Evolutionary conservation across 2,329 filamentous ascomycete species (phyloP).

Genomic region (Ascochyta clinopodiicola): DNA sequence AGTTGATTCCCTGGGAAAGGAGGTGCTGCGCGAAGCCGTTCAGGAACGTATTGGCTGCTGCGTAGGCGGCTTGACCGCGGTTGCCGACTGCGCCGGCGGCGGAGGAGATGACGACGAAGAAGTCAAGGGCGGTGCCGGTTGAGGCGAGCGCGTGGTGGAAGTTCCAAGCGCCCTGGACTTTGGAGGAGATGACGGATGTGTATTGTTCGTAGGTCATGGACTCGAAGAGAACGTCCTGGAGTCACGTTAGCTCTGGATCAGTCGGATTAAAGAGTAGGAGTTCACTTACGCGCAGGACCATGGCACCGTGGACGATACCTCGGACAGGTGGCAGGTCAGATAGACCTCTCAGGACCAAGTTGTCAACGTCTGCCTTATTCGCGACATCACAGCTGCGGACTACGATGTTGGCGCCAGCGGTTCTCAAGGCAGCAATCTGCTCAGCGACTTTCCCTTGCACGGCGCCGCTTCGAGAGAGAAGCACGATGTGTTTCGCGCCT

Average conservation of each 20-base stretch:
- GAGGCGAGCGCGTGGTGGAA: constrained; percentile 15
- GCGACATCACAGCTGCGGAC: constrained; percentile 27
- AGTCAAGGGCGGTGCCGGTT: constrained; percentile 37
- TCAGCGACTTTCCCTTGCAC: constrained; percentile 19
- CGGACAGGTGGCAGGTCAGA: constrained; percentile 22
- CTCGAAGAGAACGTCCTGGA: constrained; percentile 11
- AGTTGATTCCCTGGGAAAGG: constrained; percentile 23
- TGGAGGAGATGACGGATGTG: constrained; percentile 21
- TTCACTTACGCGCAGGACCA: constrained; percentile 23
- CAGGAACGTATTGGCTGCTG: constrained; percentile 39
- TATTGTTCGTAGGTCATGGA: constrained; percentile 21
- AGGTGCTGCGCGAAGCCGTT: constrained; percentile 36
- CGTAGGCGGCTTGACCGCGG: constrained; percentile 32
- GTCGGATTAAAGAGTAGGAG: neutral
- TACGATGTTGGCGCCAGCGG: constrained; percentile 21
- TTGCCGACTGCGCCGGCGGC: constrained; percentile 28
- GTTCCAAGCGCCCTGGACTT: constrained; percentile 21
- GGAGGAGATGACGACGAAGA: constrained; percentile 50
- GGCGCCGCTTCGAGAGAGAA: constrained; percentile 30
- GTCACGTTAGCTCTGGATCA: neutral
- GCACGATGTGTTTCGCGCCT: constrained; percentile 33
- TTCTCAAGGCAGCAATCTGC: constrained; percentile 22
- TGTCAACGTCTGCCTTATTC: constrained; percentile 20
- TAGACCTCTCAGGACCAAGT: constrained; percentile 9
- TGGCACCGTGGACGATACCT: constrained; percentile 25